Conservation (phyloP, 2,329 filamentous ascomycete species). For the Alternaria longipes region DNA sequence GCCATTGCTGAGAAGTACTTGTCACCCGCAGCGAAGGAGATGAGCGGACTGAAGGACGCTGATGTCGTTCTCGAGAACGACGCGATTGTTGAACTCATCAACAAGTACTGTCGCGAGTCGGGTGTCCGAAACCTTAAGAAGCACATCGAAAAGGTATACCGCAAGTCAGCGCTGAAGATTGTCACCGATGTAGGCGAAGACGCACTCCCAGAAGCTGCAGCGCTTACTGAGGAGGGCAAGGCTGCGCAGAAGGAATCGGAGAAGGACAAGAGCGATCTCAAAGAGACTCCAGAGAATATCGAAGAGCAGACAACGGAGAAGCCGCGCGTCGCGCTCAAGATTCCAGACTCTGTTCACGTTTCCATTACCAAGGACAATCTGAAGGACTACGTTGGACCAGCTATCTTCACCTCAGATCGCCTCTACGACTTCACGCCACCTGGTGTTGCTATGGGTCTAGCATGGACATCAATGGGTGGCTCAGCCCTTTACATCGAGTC, state of each 20-base stretch:
- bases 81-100: slow-evolving; percentile 95
- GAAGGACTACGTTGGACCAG: slow-evolving; percentile 95
- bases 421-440: slow-evolving; percentile 93
- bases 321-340: slow-evolving; percentile 79
- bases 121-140: slow-evolving; percentile 98
- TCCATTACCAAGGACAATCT: slow-evolving; percentile 87
- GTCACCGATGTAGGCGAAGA: slow-evolving; percentile 93
- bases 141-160: slow-evolving; percentile 98
- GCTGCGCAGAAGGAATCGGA: slow-evolving; percentile 74
- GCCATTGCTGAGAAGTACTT: slow-evolving; percentile 95
- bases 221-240: slow-evolving; percentile 86
- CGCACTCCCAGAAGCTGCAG: slow-evolving; percentile 79
- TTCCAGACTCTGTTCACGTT: slow-evolving; percentile 88
- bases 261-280: slow-evolving; percentile 70
- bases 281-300: slow-evolving; percentile 67
- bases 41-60: slow-evolving; percentile 88
- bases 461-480: slow-evolving; percentile 97
- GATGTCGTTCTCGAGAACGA: slow-evolving; percentile 87
- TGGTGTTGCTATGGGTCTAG: slow-evolving; percentile 96
- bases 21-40: slow-evolving; percentile 90
- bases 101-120: slow-evolving; percentile 96
- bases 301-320: slow-evolving; percentile 68
- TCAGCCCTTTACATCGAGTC: slow-evolving; percentile 97
- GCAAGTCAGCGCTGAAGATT: slow-evolving; percentile 96
- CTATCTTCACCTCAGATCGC: slow-evolving; percentile 93